Conservation (phyloP, 1,284 basidiomycete species). For the Mycena citricolor region DNA sequence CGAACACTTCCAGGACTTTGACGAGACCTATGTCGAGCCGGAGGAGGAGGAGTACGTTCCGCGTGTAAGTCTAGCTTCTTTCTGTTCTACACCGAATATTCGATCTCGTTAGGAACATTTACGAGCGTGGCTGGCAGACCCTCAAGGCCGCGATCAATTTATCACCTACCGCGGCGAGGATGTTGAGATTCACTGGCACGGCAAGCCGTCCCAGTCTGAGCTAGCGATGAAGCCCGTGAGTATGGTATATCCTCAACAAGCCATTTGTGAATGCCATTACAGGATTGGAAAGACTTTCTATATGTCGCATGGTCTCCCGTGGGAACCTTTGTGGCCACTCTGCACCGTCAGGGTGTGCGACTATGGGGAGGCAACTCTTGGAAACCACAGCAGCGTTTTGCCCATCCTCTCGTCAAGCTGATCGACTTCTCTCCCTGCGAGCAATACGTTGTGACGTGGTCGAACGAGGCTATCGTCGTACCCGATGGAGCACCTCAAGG, state of each 20-base stretch:
- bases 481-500: constrained; percentile 82
- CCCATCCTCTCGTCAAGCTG: constrained; percentile 93
- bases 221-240: constrained; percentile 75
- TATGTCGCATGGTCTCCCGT: constrained; percentile 98
- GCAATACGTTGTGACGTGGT: constrained; percentile 97
- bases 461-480: constrained; percentile 90
- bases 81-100: constrained; percentile 2
- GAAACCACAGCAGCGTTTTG: constrained; percentile 86
- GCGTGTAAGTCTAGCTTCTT: constrained; percentile 50
- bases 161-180: constrained; percentile 92
- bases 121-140: constrained; percentile 92
- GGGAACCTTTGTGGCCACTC: constrained; percentile 91
- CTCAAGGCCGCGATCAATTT: constrained; percentile 93
- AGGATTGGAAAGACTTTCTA: constrained; percentile 93
- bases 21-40: constrained; percentile 85
- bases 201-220: constrained; percentile 86
- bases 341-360: constrained; percentile 94
- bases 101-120: constrained; percentile 79
- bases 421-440: constrained; percentile 99
- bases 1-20: constrained; percentile 79
- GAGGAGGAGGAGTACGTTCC: constrained; percentile 79
- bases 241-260: constrained; percentile 20
- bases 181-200: constrained; percentile 93
- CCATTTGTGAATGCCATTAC: constrained; percentile 21
- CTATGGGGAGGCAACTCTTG: constrained; percentile 94